Base-by-base conservation (phyloP, 352 stramenopile genomes). In the Pythium periplocum region DNA sequence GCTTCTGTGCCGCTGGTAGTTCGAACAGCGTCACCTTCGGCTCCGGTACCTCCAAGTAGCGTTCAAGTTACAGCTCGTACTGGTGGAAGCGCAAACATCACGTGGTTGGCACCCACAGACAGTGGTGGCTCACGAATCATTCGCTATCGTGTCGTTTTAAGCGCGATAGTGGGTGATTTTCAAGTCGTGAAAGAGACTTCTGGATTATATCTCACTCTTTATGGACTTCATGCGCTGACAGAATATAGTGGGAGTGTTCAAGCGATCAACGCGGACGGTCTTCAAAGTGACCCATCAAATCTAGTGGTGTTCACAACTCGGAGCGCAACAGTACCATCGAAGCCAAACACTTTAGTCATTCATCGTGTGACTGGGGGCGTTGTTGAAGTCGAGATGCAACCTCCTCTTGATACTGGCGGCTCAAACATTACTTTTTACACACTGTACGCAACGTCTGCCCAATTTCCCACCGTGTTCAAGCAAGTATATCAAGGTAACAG, bases 101-200 rank as follows among this genome's bases (percentile, higher is more conserved):
- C 62, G 1, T 87, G 76, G 76, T 54, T 43, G 4, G 31, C 61
- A 39, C 71, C 76, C 2, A 59, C 75, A 26, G 74, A 87, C 51
- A 58, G 8, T 12, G 76, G 76, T 11, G 76, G 76, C 0, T 61
- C 57, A 2, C n/a, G 32, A 30, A 65, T 87, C 47, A 10, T 50
- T 10, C 42, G 53, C 0, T 87, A 87, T 43, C 58, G 53, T 6
- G 53, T 78, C 6, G 12, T 61, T 5, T 32, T 56, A 3, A 36
- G 33, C 37, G 41, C 47, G 32, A 43, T 7, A 2, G 54, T 6
- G 0, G 59, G 43, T 4, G 39, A 49, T 2, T 6, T 40, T 2
- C 11, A 61, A 1, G 40, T 26, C 17, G 17, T 26, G 17, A 26
- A 26, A 26, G 17, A 26, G 17, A 26, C 17, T 26, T 26, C 17